phyloP scores from a whole-genome alignment of 768 basidiomycete species.

The Boletus speciosus region DNA sequence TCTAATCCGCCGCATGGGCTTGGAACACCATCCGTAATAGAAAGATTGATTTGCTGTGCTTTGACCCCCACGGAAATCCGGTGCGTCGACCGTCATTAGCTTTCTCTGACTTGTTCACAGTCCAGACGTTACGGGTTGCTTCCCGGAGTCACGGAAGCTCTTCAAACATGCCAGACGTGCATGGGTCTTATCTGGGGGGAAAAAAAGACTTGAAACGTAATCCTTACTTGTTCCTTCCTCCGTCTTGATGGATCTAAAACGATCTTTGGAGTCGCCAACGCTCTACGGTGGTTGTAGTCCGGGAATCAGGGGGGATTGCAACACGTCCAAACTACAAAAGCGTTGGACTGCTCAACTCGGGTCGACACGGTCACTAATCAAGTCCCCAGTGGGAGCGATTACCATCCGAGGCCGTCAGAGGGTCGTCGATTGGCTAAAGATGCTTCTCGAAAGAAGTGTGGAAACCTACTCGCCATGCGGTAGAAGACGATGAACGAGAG shows the following conservation, averaged over 20 bases:
- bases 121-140: too few relatives aligned
- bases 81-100: background rate
- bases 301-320: background rate
- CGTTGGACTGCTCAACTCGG: background rate
- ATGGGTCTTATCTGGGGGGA: slow-evolving; percentile 5
- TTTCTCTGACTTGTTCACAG: background rate
- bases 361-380: background rate
- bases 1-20: background rate
- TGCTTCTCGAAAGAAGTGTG: background rate
- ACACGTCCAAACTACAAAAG: background rate
- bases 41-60: slow-evolving; percentile 1
- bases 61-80: background rate
- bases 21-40: background rate
- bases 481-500: background rate
- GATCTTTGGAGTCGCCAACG: background rate
- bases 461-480: background rate
- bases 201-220: slow-evolving; percentile 2
- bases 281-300: background rate
- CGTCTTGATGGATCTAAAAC: slow-evolving; percentile 1
- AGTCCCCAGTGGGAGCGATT: background rate
- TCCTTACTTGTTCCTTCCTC: background rate
- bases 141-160: slow-evolving; percentile 6
- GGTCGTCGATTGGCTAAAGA: background rate
- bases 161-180: background rate
- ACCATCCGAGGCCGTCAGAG: background rate